These are phyloP conservation scores for Akanthomyces lecanii DNA, from an alignment of 2,329 filamentous ascomycete genomes.

Conservation along the genomic window DNA sequence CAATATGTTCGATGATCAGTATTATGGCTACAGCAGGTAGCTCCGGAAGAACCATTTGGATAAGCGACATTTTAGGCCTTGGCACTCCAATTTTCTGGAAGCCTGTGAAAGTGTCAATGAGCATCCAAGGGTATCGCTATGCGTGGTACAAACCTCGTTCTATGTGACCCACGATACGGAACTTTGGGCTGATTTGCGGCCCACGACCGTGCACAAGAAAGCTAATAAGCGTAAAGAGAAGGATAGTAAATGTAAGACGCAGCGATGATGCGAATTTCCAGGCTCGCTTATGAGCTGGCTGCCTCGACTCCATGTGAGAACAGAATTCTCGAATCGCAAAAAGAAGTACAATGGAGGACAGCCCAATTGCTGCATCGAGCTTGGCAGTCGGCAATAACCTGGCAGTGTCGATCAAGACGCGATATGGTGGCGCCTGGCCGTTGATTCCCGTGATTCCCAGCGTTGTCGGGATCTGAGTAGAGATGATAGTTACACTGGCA, in stretches of 20 bases:
- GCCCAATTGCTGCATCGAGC: conserved; percentile 68
- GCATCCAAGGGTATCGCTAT: not conserved
- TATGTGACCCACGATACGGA: conserved; percentile 62
- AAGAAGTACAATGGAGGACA: conserved; percentile 62
- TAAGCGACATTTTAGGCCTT: conserved; percentile 48
- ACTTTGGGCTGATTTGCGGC: conserved; percentile 36
- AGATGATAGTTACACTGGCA: conserved; percentile 47
- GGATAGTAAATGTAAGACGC: conserved; percentile 69
- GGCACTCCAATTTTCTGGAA: conserved; percentile 63
- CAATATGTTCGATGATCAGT: conserved; percentile 76
- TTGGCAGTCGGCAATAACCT: conserved; percentile 39
- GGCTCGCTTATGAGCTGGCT: conserved; percentile 56
- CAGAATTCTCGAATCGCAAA: conserved; percentile 61
- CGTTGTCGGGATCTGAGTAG: conserved; percentile 41
- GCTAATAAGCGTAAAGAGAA: conserved; percentile 71
- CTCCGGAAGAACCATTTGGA: conserved; percentile 55
- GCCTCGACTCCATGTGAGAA: conserved; percentile 54
- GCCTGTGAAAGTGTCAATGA: conserved; percentile 35
- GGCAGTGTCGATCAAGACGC: conserved; percentile 41
- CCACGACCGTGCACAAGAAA: conserved; percentile 60
- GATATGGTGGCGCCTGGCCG: conserved; percentile 42
- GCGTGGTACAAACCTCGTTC: conserved; percentile 47
- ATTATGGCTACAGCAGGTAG: conserved; percentile 72
- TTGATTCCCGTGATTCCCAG: conserved; percentile 43
- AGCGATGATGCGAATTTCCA: conserved; percentile 74